phyloP scores from a whole-genome alignment of 2,329 filamentous ascomycete species.

The Nemania sp. region DNA sequence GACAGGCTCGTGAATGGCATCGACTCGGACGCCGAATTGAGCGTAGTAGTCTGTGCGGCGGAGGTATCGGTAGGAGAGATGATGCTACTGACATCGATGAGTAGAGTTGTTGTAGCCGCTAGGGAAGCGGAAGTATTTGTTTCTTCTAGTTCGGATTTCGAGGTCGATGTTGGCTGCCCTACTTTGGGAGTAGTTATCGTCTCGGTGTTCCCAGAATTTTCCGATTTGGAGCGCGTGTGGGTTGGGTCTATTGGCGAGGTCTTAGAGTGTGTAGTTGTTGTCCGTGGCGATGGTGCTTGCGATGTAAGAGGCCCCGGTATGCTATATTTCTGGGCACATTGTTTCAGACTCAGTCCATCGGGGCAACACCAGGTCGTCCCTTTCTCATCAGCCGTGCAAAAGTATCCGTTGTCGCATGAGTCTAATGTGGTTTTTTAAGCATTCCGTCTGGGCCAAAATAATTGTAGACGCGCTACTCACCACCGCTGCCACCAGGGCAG shows the following conservation, averaged over 20 bases:
- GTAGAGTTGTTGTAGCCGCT: constrained; percentile 1
- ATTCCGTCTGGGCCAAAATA: constrained; percentile 9
- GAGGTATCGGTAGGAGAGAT: not conserved
- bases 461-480: constrained; percentile 44
- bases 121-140: constrained; percentile 1
- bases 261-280: not conserved
- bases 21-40: constrained; percentile 1
- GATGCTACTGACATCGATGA: not conserved
- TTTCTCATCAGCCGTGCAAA: constrained; percentile 59
- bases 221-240: constrained; percentile 3
- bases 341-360: constrained; percentile 53
- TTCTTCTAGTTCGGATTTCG: not conserved
- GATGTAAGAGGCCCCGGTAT: constrained; percentile 54
- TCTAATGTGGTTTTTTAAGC: constrained; percentile 46
- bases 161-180: not conserved
- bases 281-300: constrained; percentile 43
- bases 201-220: constrained; percentile 11
- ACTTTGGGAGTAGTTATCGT: not conserved
- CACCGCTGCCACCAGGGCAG: constrained; percentile 60
- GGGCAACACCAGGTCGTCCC: constrained; percentile 64
- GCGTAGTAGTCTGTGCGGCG: not conserved
- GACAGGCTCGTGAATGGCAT: no score
- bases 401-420: constrained; percentile 64
- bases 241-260: constrained; percentile 1
- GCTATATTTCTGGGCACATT: constrained; percentile 57